Percentiles rank a stretch among this genome's conserved stretches.
phyloP scores from a whole-genome alignment of 495 filamentous ascomycete genomes.

The Daldinia caldariorum region DNA sequence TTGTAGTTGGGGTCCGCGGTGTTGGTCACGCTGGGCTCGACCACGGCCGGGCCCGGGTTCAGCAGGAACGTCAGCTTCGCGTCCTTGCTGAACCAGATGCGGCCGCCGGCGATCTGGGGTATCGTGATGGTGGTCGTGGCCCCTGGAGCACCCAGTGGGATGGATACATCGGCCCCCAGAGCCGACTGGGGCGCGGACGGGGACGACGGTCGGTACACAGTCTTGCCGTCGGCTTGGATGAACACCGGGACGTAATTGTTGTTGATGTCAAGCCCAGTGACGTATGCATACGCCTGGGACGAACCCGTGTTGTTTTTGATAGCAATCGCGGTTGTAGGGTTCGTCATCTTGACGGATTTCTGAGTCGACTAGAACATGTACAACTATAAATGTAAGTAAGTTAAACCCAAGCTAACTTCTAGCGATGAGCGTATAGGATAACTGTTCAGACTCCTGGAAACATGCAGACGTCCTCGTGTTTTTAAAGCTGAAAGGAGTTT shows the following conservation, averaged over 20 bases:
- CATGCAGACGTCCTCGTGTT: not conserved
- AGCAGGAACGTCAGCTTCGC: conserved; percentile 70
- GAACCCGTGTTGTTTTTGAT: conserved; percentile 72
- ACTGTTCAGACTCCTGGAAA: not conserved
- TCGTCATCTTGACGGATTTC: conserved; percentile 49
- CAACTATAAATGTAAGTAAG: conserved; percentile 5
- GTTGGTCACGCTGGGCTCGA: conserved; percentile 77
- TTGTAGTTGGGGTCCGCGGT: conserved; percentile 71
- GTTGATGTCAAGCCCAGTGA: conserved; percentile 72
- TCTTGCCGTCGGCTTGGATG: conserved; percentile 65
- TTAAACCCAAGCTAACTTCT: conserved; percentile 1
- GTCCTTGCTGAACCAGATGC: conserved; percentile 73
- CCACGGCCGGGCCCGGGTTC: conserved; percentile 74
- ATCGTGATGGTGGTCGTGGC: conserved; percentile 68
- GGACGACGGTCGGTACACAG: conserved; percentile 50
- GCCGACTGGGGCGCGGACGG: conserved; percentile 44
- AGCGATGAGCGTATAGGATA: conserved; percentile 8
- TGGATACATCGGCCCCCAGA: conserved; percentile 66
- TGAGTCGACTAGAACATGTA: not conserved
- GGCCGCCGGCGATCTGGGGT: conserved; percentile 72
- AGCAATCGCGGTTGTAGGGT: conserved; percentile 62
- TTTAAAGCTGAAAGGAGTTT: conserved; percentile 7
- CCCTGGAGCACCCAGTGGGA: conserved; percentile 69
- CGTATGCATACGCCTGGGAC: conserved; percentile 71
- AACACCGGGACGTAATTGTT: conserved; percentile 68